Evolutionary conservation across 225 moss, liverwort and hornwort genomes (phyloP).

Genomic region (Bryoerythrophyllum caledonicum): DNA sequence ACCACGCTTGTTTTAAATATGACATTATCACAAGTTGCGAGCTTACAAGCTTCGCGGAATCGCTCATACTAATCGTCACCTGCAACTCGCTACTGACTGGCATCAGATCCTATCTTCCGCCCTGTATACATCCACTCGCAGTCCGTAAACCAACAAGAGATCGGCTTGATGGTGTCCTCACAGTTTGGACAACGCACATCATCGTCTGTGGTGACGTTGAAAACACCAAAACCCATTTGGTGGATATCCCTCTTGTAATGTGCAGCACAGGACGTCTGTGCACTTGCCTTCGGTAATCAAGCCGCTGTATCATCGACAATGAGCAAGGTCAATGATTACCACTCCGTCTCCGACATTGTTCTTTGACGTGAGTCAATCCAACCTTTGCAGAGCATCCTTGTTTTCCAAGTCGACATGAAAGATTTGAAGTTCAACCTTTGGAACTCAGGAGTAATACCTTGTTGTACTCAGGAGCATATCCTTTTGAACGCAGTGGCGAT

Average conservation of each 20-base stretch:
- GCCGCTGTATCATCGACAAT: not conserved
- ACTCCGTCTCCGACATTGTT: not conserved
- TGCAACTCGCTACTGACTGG: not conserved
- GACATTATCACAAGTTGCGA: not conserved
- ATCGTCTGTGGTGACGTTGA: not conserved
- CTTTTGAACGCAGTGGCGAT: no score
- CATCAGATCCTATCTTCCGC: no score
- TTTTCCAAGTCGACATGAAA: conserved; percentile 14
- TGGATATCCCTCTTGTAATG: conserved; percentile 10
- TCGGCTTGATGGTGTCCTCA: not conserved
- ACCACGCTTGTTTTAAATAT: not conserved
- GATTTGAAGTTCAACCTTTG: no score
- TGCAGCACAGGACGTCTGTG: not conserved
- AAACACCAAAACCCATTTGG: accelerated
- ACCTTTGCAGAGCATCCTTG: not conserved
- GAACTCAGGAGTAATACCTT: no score
- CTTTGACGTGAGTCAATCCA: not conserved
- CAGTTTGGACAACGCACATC: not conserved
- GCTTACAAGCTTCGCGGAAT: conserved; percentile 3
- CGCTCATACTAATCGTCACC: conserved; percentile 1
- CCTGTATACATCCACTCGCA: no score
- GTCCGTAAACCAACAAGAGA: no score
- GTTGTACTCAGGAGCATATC: no score
- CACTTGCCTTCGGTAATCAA: conserved; percentile 16
- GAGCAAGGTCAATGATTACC: no score